Conservation (phyloP, 495 filamentous ascomycete species). For the Filosporella fistucella region DNA sequence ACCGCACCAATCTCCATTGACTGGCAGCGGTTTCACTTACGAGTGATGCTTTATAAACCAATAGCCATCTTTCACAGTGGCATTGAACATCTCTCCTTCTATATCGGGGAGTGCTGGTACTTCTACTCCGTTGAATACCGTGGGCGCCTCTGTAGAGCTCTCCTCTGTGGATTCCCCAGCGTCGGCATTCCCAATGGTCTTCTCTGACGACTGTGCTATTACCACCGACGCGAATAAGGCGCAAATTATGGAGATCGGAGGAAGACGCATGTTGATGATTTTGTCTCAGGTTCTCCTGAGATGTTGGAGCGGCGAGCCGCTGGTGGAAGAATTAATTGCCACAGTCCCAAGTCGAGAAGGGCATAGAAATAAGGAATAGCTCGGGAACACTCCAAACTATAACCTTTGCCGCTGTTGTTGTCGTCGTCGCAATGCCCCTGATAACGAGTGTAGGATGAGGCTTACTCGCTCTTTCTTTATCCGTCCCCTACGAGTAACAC, state of each 20-base stretch:
- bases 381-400: neutral
- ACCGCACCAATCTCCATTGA: neutral
- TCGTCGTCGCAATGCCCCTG: neutral
- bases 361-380: no score
- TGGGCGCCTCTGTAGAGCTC: slow-evolving; percentile 31
- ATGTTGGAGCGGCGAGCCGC: slow-evolving; percentile 17
- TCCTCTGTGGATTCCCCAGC: neutral
- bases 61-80: slow-evolving; percentile 57
- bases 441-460: slow-evolving; percentile 15
- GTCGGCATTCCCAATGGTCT: neutral
- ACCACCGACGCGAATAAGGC: slow-evolving; percentile 15
- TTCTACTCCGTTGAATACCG: slow-evolving; percentile 73
- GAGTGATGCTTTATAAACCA: slow-evolving; percentile 79
- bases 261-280: slow-evolving; percentile 22
- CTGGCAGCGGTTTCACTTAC: slow-evolving; percentile 37
- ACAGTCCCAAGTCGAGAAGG: slow-evolving; percentile 1
- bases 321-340: neutral
- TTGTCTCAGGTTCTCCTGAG: slow-evolving; percentile 17
- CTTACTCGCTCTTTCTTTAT: slow-evolving; percentile 6
- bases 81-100: slow-evolving; percentile 48
- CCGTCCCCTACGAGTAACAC: no score
- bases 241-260: slow-evolving; percentile 17
- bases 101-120: slow-evolving; percentile 70
- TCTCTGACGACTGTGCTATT: slow-evolving; percentile 11
- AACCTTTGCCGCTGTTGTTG: slow-evolving; percentile 1